Base-by-base conservation (phyloP, 2,329 filamentous ascomycete species). In the Monosporascus sp. region DNA sequence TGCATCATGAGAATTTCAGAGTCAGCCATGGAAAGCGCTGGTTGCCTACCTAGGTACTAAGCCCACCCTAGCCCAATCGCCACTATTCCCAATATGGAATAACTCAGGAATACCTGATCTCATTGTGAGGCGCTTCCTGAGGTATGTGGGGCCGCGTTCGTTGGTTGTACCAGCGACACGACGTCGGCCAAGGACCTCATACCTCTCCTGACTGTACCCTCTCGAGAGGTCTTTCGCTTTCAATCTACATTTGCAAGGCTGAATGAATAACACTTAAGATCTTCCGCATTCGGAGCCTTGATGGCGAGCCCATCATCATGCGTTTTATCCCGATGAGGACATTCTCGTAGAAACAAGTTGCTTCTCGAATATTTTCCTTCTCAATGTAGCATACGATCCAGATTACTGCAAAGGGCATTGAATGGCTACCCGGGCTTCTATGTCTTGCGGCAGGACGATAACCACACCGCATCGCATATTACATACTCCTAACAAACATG, bases 401-500 rank as follows among this genome's bases (percentile, higher is more conserved):
- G 11, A 14, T 35, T 14, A 14, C 2, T 4, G 31, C 31, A 14
- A 35, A 35, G 31, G 31, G 5, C 4, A 35, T 35, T 35, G 31
- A 35, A 35, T 5, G 31, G 31, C 11, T 5, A 14, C 5, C 31
- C 2, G 11, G 11, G 31, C 11, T 35, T 14, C 31, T 11, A 35
- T 35, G 31, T 35, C 9, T 35, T 35, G 31, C 9, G 11, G 31
- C 9, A 14, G 31, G 31, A 35, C 31, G 31, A 14, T 35, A 3
- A 35, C 31, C 31, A 35, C 31, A 35, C 5, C 31, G 5, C 31
- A 35, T 35, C 24, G 18, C 14, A 17, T 14, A 46, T n/a, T 11
- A 20, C 22, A 15, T 44, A 20, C 20, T 9, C 43, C 53, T 72
- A 91, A 67, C 89, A 93, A 24, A 91, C 77, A 71, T 92, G 85